Conservation (phyloP, 2,329 filamentous ascomycete genomes). For the Diaporthe ampelina region DNA sequence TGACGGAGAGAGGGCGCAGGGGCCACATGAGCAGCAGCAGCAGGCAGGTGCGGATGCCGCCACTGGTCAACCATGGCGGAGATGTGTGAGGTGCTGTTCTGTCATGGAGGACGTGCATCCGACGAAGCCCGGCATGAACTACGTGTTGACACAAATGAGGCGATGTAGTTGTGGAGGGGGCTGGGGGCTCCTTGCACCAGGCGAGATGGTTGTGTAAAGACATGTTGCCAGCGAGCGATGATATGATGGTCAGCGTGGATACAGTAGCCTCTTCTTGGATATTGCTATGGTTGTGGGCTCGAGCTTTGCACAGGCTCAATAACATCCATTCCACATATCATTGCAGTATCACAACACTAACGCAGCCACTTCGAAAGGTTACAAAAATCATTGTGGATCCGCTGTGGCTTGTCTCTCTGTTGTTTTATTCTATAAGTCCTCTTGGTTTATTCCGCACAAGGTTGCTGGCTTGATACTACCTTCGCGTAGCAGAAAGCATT, state of each 20-base stretch:
- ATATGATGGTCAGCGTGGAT: not conserved
- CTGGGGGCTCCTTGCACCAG: slow-evolving; percentile 60
- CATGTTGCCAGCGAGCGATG: not conserved
- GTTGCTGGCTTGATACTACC: no score
- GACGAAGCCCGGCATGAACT: slow-evolving; percentile 63
- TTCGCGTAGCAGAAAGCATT: not conserved
- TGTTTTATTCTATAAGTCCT: no score
- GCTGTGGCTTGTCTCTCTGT: no score
- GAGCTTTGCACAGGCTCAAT: not conserved
- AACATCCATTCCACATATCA: not conserved
- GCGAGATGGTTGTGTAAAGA: slow-evolving; percentile 38
- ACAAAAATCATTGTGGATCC: no score
- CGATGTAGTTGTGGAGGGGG: slow-evolving; percentile 68
- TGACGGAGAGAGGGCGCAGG: not conserved
- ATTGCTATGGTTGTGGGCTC: not conserved
- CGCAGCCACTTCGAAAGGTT: no score
- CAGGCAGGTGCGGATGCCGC: slow-evolving; percentile 56
- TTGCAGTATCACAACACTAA: no score
- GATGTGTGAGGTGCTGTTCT: slow-evolving; percentile 72
- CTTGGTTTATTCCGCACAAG: no score
- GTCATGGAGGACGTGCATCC: slow-evolving; percentile 74
- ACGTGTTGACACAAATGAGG: slow-evolving; percentile 68
- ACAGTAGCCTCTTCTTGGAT: not conserved
- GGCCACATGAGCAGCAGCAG: slow-evolving; percentile 29
- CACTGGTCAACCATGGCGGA: slow-evolving; percentile 55